Conservation (phyloP, 73 alveolate species). For the Paraurostyla sp. region DNA sequence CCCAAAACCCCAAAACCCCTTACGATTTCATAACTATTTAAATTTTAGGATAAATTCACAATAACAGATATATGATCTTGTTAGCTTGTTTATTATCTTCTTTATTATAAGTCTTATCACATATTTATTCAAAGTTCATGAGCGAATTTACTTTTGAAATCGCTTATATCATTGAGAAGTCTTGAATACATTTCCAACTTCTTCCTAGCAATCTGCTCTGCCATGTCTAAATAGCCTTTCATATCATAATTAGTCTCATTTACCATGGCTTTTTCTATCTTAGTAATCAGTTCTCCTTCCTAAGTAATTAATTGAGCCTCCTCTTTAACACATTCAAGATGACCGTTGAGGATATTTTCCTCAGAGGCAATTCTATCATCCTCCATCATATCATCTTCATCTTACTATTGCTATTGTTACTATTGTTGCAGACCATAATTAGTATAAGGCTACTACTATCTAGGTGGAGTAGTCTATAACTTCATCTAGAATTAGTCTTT, state of each 20-base stretch:
- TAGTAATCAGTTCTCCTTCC: constrained; percentile 95
- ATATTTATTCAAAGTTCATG: constrained; percentile 1
- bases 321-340: constrained; percentile 95
- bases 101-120: not conserved
- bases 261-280: constrained; percentile 89
- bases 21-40: not conserved
- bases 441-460: not conserved
- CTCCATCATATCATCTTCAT: constrained; percentile 56
- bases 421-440: not conserved
- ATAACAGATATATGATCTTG: not conserved
- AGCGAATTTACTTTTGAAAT: not conserved
- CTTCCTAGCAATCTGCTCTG: constrained; percentile 52
- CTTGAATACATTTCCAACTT: constrained; percentile 46
- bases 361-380: constrained; percentile 60
- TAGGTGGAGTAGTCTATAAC: constrained; percentile 21
- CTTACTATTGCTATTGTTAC: constrained; percentile 12
- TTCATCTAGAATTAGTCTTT: constrained; percentile 6
- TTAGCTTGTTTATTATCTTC: no score
- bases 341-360: constrained; percentile 92
- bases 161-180: constrained; percentile 18
- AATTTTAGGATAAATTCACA: not conserved
- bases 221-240: constrained; percentile 55
- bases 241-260: constrained; percentile 92
- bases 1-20: constrained; percentile 50
- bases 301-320: constrained; percentile 95